Conservation (phyloP, 1,284 basidiomycete species). For the Microbotryum silenes-acaulis region DNA sequence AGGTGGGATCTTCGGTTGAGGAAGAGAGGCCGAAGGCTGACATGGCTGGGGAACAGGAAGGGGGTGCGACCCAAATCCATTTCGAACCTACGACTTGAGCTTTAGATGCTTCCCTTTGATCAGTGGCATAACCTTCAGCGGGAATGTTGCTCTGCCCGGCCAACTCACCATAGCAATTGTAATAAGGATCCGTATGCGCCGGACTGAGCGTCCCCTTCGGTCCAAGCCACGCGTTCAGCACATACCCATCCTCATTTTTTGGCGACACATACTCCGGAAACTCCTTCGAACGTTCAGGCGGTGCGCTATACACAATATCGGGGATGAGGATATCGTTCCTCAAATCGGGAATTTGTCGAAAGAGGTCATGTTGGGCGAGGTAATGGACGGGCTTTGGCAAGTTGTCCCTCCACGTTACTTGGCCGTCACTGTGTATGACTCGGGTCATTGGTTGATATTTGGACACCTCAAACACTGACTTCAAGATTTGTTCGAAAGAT, state of each 20-base stretch:
- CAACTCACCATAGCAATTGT: conserved; percentile 72
- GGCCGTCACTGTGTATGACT: background rate
- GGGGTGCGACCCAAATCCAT: conserved; percentile 86
- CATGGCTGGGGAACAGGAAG: conserved; percentile 52
- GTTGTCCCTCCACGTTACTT: background rate
- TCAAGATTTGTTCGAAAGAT: conserved; percentile 66
- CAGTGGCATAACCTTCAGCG: too few species aligned
- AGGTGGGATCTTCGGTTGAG: conserved; percentile 52
- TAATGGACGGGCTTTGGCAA: conserved; percentile 49
- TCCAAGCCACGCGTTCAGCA: conserved; percentile 85
- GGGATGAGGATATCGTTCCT: conserved; percentile 67
- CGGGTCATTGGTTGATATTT: background rate
- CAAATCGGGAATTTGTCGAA: conserved; percentile 74
- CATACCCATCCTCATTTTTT: conserved; percentile 56
- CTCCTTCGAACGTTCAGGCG: conserved; percentile 43
- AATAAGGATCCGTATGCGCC: conserved; percentile 92
- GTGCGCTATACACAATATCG: conserved; percentile 73
- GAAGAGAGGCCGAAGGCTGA: conserved; percentile 42
- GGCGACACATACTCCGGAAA: conserved; percentile 58
- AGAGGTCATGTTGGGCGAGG: conserved; percentile 81
- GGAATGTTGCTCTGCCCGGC: background rate
- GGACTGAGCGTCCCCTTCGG: conserved; percentile 68
- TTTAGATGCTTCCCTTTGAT: conserved; percentile 36
- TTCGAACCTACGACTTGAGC: conserved; percentile 83
- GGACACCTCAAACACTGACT: conserved; percentile 45